Evolutionary conservation across 2,329 filamentous ascomycete genomes (phyloP), one percentile per base, ranked within the genome.

Genomic region (Fusarium domesticum): DNA sequence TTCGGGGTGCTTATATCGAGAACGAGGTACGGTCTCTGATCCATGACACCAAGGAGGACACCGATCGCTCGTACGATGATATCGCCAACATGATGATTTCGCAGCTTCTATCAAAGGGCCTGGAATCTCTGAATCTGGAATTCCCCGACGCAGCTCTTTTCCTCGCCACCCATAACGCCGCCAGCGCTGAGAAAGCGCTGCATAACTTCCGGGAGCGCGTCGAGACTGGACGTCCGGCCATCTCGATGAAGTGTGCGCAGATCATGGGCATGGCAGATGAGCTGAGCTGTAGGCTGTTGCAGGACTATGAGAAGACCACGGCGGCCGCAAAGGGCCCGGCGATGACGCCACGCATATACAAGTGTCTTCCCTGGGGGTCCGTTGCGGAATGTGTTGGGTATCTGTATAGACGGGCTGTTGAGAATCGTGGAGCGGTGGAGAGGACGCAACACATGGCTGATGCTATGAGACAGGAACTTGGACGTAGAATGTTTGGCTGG

Each of bases 191-290:
- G 28, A 71, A 70, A 2, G 70, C 78, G 8, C 52, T 69, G 3
- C 56, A 64, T 6, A 69, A 74, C 1, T 72, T 76, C 41, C 54
- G 66, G 35, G 12, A 65, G 0, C 68, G 74, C 0, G 62, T 72
- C 0, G 60, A 67, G 2, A 47, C 53, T 7, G 57, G 58, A 1
- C 47, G 64, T 4, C 60, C 62, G 1, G 64, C 62, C 0, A 57
- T 65, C 0, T 47, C 57, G 0, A 64, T 79, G 4, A 66, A 60
- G 5, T 81, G 75, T 50, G 77, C 74, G 0, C 78, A 81, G 56
- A 67, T 81, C 0, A 72, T 77, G 46, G 77, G 77, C 5, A 81
- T 81, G 77, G 76, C 78, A 0, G 78, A 81, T 41, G 75, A 80
- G 50, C 67, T 81, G 15, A 74, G 71, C 31, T 76, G 74, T 51